Evolutionary conservation across 306 rosid genomes (phyloP).

Genomic region (Biancaea sappan): DNA sequence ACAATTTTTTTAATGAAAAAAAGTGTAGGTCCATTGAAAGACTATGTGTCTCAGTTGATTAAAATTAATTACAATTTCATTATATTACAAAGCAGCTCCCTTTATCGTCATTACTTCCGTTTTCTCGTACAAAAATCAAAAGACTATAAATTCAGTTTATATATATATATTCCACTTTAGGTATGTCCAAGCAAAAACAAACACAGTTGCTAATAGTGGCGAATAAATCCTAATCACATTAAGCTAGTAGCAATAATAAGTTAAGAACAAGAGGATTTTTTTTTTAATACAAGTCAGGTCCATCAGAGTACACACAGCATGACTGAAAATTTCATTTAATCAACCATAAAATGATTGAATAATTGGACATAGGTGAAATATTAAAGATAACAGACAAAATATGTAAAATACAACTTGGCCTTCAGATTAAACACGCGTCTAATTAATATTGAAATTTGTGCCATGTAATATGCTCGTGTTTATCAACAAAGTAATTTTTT

Average conservation of each 20-base stretch:
- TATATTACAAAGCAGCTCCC: background rate
- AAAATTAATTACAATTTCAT: background rate
- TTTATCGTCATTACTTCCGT: background rate
- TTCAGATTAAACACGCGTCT: too few relatives aligned
- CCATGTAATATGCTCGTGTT: too few relatives aligned
- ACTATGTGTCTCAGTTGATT: background rate
- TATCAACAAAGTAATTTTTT: too few relatives aligned
- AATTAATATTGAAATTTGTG: too few relatives aligned
- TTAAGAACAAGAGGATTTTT: background rate
- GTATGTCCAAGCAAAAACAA: background rate
- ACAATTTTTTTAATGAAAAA: background rate
- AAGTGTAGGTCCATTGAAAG: background rate
- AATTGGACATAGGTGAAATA: background rate
- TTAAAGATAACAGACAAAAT: background rate
- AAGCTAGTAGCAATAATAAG: background rate
- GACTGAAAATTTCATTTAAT: slow-evolving; percentile 24
- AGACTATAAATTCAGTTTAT: background rate
- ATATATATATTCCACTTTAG: background rate
- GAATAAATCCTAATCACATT: background rate
- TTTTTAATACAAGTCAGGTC: background rate
- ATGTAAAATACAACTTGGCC: too few relatives aligned
- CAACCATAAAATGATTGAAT: slow-evolving; percentile 5
- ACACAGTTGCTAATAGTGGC: background rate
- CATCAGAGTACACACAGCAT: background rate
- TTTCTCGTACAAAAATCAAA: background rate